Base-by-base conservation (phyloP, 805 yeast genomes). In the Wickerhamomyces rabaulensis region DNA sequence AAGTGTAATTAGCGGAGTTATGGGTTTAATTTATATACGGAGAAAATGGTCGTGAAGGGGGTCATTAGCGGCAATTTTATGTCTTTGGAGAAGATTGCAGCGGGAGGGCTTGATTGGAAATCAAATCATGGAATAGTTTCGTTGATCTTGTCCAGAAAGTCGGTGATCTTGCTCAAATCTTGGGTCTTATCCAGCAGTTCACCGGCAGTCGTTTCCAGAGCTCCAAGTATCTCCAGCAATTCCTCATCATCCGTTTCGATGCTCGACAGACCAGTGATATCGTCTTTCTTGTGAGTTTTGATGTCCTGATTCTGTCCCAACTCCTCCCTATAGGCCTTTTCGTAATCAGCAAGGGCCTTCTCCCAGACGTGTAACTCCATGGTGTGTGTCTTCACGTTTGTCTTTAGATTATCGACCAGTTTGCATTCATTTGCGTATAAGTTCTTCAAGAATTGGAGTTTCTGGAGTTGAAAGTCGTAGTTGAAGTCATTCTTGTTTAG, bases 401-500 rank as follows among this genome's bases (percentile, higher is more conserved):
- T 50, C 20, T 51, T 48, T 13, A 60, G 27, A 1, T 35, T 43
- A 1, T 53, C 46, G 2, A 57, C 46, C n/a, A 55, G 36, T 21
- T 52, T 45, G 19, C 50, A 9, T 31, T 60, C 62, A 40, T 51
- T 54, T 4, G 57, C 48, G 6, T 49, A 45, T 5, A 55, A 17
- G 27, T 49, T 51, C 22, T 51, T 43, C 10, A 58, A 21, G 22
- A 48, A 56, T 8, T 39, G 27, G 16, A 52, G 39, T 20, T 57
- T 55, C 37, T 51, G 51, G 9, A 47, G 12, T 31, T 55, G 61
- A 40, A 51, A 53, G 39, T 54, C 60, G 19, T 50, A 37, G 39
- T 58, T 53, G 25, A 51, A 50, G 38, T 60, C 62, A 5, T 45
- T 27, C 2, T 29, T 35, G 23, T 51, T 44, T 15, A 50, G 13